Base-by-base conservation (phyloP, 345 rosid genomes). In the Litchi chinensis region DNA sequence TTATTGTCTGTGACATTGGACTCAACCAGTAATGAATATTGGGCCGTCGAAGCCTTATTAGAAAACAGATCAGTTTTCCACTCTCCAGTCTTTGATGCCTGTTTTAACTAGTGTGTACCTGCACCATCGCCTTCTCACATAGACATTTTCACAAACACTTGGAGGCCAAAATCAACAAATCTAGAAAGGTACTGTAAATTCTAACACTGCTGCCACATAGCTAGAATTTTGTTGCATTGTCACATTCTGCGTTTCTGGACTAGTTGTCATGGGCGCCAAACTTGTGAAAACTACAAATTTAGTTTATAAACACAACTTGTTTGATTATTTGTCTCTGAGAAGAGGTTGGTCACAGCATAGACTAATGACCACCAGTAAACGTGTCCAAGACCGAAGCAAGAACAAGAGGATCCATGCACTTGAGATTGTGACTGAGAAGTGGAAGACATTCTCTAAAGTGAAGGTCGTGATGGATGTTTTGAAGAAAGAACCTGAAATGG, bases 361-460 rank as follows among this genome's bases (percentile, higher is more conserved):
- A 87, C 77, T 75, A n/a, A 94, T 92, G 98, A 91, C 97, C 0
- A 85, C 84, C 5, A 87, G 93, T 75, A 93, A 87, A 81, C 92
- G 94, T 50, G 95, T 95, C 69, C 94, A 90, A 82, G 95, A 95
- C 71, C 86, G 98, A 28, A 92, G 95, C 83, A 83, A 72, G 80
- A 84, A 74, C 67, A 95, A 93, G 83, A 83, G 98, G 79, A 84
- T 95, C 73, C 90, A 82, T 0, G 88, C 86, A 82, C 95, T 95
- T 40, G 95, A 95, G 80, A 81, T 95, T 65, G 97, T 77, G 0
- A 86, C 90, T 0, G 98, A 95, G 85, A 90, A 90, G 86, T 89
- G 90, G 89, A 93, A 92, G 79, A 86, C 89, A 75, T 87, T 79
- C 46, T 86, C 94, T 0, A 92, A 89, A 84, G 84, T 92, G 66